Base-by-base conservation (phyloP, 2,329 filamentous ascomycete species). In the Dactylellina haptotyla region DNA sequence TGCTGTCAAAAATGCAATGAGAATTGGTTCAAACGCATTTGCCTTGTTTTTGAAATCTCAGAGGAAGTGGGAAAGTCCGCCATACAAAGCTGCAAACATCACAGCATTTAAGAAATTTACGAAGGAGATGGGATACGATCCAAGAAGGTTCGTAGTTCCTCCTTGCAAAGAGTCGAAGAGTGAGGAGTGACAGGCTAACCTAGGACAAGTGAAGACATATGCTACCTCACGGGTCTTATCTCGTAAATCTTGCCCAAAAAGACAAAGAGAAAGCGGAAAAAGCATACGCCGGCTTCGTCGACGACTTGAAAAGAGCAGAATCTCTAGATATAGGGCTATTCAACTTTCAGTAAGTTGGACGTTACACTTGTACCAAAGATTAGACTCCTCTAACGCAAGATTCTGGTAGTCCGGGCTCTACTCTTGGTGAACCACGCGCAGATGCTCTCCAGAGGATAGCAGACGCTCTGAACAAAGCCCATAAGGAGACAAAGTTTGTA, bases 41-140 rank as follows among this genome's bases (percentile, higher is more conserved):
- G 95, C 95, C 2, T 84, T 98, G 18, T 99, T 99, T 82, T 85
- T 99, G 77, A 98, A 98, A 80, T 96, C 92, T 0, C 95, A 99
- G 81, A 89, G 93, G 63, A 98, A 97, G 83, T 99, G 95, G 95
- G 85, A 87, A 26, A 96, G 90, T 78, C 92, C 93, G 6, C 87
- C 91, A 0, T 84, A 99, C 3, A 85, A 89, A 25, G 81, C 87
- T 39, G 88, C 90, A 25, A 87, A 89, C 59, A 85, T 86, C 54
- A 84, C 87, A 43, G 85, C 87, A 39, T 99, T 98, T 82, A 86
- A 86, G 64, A 84, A 85, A 45, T 83, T 87, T 30, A 91, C 92
- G 79, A 84, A 86, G 56, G 83, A 88, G 54, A 88, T 94, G 80
- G 83, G 83, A 54, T 97, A 94, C 80, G 88, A 91, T 78, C 86